phyloP scores from a whole-genome alignment of 2,329 filamentous ascomycete genomes.

The Alternaria angustiovoidea region DNA sequence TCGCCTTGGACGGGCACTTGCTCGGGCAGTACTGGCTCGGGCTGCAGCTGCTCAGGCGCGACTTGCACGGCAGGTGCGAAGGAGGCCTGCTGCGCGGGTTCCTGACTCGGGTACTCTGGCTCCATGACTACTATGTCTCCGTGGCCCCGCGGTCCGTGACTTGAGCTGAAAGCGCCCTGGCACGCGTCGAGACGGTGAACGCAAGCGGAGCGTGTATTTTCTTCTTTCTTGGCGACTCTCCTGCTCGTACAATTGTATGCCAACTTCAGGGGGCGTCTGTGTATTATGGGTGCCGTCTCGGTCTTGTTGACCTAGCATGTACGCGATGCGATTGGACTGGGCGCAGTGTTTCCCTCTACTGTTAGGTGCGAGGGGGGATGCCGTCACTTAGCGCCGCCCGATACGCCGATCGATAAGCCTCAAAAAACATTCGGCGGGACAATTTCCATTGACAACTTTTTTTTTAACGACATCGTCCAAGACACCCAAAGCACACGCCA shows the following conservation, averaged over 20 bases:
- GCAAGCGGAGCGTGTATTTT: not conserved
- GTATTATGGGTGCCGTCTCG: slow-evolving; percentile 1
- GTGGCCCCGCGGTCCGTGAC: slow-evolving; percentile 25
- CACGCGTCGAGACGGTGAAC: slow-evolving; percentile 36
- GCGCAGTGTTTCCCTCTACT: slow-evolving; percentile 12
- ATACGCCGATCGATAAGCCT: slow-evolving; percentile 19
- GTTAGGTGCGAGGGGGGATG: slow-evolving; percentile 9
- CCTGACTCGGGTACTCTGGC: slow-evolving; percentile 19
- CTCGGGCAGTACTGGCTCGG: slow-evolving; percentile 23
- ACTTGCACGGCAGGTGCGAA: slow-evolving; percentile 24
- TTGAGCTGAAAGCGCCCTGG: slow-evolving; percentile 29
- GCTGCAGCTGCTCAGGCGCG: slow-evolving; percentile 34
- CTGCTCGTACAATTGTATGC: not conserved
- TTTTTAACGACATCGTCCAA: slow-evolving; percentile 5
- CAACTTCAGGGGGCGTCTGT: not conserved
- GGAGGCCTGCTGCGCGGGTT: slow-evolving; percentile 16
- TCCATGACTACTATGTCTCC: slow-evolving; percentile 16
- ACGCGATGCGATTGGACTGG: slow-evolving; percentile 21
- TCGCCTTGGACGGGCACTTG: slow-evolving; percentile 13
- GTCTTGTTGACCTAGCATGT: slow-evolving; percentile 28
- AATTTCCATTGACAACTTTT: slow-evolving; percentile 10
- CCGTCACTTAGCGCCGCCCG: slow-evolving; percentile 10
- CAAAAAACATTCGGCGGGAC: slow-evolving; percentile 31
- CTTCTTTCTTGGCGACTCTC: slow-evolving; percentile 3
- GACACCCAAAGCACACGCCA: slow-evolving; percentile 1